phyloP scores from a whole-genome alignment of 208 protist genomes.

The Leishmania major region DNA sequence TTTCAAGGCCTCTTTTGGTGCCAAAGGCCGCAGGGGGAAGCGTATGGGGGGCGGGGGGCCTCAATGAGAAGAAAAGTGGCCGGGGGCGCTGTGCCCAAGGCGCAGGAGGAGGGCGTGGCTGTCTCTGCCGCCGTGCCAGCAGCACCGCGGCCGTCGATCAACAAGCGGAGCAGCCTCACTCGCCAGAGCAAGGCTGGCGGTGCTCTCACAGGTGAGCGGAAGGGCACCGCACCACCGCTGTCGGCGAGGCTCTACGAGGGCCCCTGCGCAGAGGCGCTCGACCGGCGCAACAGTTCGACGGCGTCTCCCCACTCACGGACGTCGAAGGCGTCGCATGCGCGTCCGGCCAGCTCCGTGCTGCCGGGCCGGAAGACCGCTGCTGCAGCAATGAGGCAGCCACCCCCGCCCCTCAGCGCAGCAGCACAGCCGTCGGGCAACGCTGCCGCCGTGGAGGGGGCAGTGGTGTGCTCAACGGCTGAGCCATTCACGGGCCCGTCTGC shows the following conservation, averaged over 20 bases:
- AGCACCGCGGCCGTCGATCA: background rate
- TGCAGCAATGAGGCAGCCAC: background rate
- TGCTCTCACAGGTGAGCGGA: background rate
- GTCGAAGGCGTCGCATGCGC: background rate
- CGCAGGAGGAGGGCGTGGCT: background rate
- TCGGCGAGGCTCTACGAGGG: constrained; percentile 4
- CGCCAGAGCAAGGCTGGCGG: background rate
- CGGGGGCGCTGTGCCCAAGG: background rate
- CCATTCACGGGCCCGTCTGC: background rate
- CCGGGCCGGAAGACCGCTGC: background rate
- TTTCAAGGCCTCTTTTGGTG: too few species aligned
- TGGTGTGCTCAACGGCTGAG: background rate
- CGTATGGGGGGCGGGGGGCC: background rate
- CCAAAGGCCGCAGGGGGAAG: background rate
- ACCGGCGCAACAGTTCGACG: background rate
- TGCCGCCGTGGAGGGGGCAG: background rate
- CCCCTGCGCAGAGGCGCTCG: background rate
- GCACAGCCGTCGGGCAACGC: background rate
- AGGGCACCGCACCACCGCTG: background rate
- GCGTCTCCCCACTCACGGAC: background rate
- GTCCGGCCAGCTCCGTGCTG: background rate
- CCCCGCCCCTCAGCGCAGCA: background rate
- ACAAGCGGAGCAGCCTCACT: background rate
- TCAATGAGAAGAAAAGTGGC: background rate
- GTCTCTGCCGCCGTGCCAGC: background rate